phyloP scores from a whole-genome alignment of 345 rosid genomes.

The Populus euphratica region DNA sequence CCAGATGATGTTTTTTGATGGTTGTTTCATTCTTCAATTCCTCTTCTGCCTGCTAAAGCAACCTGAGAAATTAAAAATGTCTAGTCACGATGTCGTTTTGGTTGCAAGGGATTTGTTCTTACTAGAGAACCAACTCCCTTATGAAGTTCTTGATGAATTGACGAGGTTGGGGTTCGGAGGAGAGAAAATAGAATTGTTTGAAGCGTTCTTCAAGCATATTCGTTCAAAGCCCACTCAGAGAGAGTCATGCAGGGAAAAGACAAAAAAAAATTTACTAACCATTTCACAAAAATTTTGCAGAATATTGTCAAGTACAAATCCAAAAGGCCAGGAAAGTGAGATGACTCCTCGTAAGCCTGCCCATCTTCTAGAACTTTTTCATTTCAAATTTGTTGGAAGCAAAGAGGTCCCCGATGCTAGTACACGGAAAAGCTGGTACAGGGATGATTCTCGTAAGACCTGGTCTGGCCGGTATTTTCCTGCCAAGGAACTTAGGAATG shows the following conservation, averaged over 20 bases:
- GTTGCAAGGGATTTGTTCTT: background rate
- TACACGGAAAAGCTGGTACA: background rate
- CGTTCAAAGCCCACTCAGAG: background rate
- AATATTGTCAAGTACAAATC: background rate
- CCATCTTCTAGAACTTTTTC: background rate
- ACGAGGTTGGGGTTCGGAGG: background rate
- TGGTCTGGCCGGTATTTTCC: background rate
- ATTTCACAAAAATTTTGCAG: background rate
- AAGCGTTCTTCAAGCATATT: background rate
- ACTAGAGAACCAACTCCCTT: conserved; percentile 16
- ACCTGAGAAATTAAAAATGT: background rate
- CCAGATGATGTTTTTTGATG: background rate
- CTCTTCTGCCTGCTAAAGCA: too few species aligned
- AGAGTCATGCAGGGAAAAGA: background rate
- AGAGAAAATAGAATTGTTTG: background rate
- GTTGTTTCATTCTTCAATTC: background rate
- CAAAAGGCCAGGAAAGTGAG: too few species aligned
- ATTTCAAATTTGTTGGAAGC: background rate
- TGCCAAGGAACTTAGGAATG: conserved; percentile 15
- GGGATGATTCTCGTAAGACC: background rate
- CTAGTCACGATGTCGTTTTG: background rate
- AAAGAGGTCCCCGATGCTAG: background rate
- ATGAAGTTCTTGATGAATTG: background rate
- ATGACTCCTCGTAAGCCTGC: too few species aligned
- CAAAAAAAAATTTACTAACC: background rate